These are phyloP conservation scores for Lepidopterella palustris DNA, from an alignment of 495 filamentous ascomycete species.

Conservation along the genomic window DNA sequence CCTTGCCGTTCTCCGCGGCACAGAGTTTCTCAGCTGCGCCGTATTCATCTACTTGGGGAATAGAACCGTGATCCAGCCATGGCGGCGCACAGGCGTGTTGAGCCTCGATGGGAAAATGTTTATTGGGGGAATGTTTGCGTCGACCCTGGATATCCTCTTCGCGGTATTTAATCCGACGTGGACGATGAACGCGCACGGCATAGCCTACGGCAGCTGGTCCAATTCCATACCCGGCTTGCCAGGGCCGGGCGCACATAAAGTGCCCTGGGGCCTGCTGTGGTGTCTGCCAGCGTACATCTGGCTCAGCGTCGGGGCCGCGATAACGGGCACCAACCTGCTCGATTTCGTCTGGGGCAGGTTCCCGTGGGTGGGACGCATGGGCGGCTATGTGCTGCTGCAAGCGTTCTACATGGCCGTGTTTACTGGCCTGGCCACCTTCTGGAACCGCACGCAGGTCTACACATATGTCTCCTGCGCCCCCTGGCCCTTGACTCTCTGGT, in stretches of 20 bases:
- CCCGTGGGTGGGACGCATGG: background rate
- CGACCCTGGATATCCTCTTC: background rate
- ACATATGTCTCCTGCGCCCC: background rate
- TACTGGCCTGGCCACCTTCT: background rate
- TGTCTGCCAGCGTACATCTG: background rate
- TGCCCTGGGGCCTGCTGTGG: background rate
- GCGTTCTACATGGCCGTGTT: background rate
- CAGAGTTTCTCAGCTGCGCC: background rate
- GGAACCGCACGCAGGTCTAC: background rate
- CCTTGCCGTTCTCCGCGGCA: background rate
- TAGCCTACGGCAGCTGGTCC: background rate
- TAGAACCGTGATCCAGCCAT: background rate
- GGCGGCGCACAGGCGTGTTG: background rate
- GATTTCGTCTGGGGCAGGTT: background rate
- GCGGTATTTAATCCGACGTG: background rate
- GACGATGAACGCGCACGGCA: background rate
- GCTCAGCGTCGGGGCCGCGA: background rate
- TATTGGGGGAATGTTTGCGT: background rate
- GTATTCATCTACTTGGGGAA: background rate
- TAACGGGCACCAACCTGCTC: background rate
- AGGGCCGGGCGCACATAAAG: background rate
- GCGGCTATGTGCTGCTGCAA: background rate
- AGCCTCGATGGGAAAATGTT: conserved; percentile 1
- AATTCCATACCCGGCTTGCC: background rate
- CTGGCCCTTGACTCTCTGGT: background rate